Conservation (phyloP, 768 basidiomycete genomes). For the Strobilomyces confusus region DNA sequence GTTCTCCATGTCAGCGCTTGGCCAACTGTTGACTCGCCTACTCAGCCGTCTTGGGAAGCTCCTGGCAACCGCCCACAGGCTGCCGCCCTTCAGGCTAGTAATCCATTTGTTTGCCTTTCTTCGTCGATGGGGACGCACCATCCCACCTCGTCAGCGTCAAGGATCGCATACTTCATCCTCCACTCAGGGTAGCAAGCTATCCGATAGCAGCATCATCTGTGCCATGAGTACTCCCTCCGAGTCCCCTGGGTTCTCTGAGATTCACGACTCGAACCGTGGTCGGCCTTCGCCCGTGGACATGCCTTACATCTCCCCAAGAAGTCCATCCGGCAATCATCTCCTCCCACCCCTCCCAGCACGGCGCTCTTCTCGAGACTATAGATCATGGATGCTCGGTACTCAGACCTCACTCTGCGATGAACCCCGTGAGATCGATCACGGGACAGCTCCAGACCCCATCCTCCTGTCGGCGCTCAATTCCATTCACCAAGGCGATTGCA, state of each 20-base stretch:
- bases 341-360: constrained; percentile 8
- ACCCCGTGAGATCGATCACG: constrained; percentile 4
- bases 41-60: constrained; percentile 5
- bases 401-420: constrained; percentile 17
- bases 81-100: neutral
- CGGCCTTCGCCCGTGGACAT: constrained; percentile 11
- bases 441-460: neutral
- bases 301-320: constrained; percentile 9
- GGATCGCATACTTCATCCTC: neutral
- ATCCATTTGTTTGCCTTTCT: neutral
- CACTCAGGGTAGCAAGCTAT: too few species aligned
- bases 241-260: neutral
- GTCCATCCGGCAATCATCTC: constrained; percentile 19
- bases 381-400: constrained; percentile 6
- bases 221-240: constrained; percentile 15
- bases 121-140: constrained; percentile 1
- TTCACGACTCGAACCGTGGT: neutral
- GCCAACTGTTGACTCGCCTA: neutral
- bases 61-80: neutral
- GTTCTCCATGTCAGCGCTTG: neutral
- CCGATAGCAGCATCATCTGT: constrained; percentile 2
- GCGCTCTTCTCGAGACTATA: constrained; percentile 6
- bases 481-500: neutral
- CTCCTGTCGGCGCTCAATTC: neutral
- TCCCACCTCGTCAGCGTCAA: neutral